Conservation (phyloP, 2,329 filamentous ascomycete species). For the Apiospora hydei region DNA sequence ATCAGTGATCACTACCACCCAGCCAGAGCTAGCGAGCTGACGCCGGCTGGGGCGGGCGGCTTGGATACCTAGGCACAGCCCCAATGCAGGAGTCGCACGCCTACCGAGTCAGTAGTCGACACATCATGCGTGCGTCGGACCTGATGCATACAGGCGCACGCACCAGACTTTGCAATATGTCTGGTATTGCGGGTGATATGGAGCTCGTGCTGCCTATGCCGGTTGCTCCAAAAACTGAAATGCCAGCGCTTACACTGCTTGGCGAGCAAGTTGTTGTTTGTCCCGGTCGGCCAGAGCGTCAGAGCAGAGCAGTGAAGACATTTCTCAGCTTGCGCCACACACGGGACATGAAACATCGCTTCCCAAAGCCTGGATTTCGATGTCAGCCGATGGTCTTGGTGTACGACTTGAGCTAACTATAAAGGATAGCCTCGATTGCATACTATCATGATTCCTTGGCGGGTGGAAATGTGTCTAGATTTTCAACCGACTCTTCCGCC, state of each 20-base stretch:
- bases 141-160: background rate
- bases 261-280: background rate
- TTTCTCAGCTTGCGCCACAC: background rate
- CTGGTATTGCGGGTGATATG: background rate
- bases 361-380: background rate
- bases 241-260: slow-evolving; percentile 3
- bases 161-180: background rate
- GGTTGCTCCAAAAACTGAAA: background rate
- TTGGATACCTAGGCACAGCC: slow-evolving; percentile 3
- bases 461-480: background rate
- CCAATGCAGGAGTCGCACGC: background rate
- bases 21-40: background rate
- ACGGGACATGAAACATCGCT: background rate
- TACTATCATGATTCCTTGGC: slow-evolving; percentile 19
- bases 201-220: background rate
- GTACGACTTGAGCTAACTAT: background rate
- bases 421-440: slow-evolving; percentile 1
- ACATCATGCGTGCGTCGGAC: slow-evolving; percentile 6
- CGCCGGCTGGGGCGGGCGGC: background rate
- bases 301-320: slow-evolving; percentile 7
- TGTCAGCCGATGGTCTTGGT: background rate
- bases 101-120: background rate
- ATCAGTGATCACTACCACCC: background rate
- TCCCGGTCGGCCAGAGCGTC: background rate
- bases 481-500: background rate